Base-by-base conservation (phyloP, 2,329 filamentous ascomycete genomes). In the Colletotrichum lupini region DNA sequence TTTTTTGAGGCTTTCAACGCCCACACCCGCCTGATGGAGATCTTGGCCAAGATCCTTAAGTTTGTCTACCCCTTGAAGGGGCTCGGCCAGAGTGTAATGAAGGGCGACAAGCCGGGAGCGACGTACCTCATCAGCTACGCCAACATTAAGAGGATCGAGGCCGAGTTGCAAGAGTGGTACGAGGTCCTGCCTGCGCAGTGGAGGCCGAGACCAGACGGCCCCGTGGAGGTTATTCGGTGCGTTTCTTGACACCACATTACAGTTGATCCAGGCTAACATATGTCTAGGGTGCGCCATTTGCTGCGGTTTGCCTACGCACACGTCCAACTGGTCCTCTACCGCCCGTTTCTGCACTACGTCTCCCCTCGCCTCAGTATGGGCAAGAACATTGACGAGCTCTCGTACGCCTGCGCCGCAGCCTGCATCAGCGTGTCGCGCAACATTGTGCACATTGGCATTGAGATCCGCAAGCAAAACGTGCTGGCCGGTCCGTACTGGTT, bases 401-500 rank as follows among this genome's bases (percentile, higher is more conserved):
- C 93, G 1, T 96, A 95, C 79, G 93, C 93, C 14, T 96, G 93
- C 76, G 90, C 90, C 2, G 87, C 89, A 1, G 89, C 88, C 0
- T 89, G 88, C 2, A 87, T 91, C 66, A 91, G 88, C 72, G 86
- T 95, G 14, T 90, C 89, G 11, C 86, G 87, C 4, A 93, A 96
- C 78, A 94, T 97, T 74, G 90, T 97, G 42, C 93, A 95, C 78
- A 94, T 96, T 72, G 93, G 92, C 5, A 88, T 91, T 26, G 92
- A 95, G 78, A 95, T 95, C 85, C 92, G 93, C 76, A 92, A 92
- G 79, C 90, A 92, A 77, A 90, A 92, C 4, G 86, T 94, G 7
- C 85, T 97, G n/a, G 92, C 93, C 74, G 94, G 94, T 1, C 93
- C 94, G 0, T 95, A 95, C 81, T 97, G 94, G 94, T 96, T 96